A percentile compares a stretch with the other conserved stretches of the same genome.
phyloP scores from a whole-genome alignment of 257 asterid species.

The Lycium ferocissimum region DNA sequence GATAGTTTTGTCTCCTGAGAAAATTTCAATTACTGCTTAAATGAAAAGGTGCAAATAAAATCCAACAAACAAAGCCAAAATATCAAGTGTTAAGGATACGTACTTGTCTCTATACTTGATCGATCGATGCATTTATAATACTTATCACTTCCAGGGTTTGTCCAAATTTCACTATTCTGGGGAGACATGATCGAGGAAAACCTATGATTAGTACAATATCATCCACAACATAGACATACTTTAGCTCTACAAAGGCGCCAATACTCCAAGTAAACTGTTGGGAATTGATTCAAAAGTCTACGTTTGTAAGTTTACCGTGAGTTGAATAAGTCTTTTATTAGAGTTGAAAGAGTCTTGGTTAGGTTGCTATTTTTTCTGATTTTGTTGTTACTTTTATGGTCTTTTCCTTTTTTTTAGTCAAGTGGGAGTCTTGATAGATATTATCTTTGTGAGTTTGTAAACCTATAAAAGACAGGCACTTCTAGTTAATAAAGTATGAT shows the following conservation, averaged over 20 bases:
- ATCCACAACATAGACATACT: background rate
- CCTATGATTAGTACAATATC: background rate
- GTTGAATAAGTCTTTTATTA: too few species aligned
- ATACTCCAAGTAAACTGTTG: background rate
- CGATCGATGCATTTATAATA: conserved; percentile 39
- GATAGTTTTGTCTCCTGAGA: conserved; percentile 32
- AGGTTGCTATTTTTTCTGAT: too few species aligned
- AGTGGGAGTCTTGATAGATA: too few species aligned
- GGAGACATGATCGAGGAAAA: background rate
- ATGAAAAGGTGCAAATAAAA: background rate
- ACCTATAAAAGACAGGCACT: too few species aligned
- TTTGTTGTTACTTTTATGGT: too few species aligned
- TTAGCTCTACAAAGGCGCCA: background rate
- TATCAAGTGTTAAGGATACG: background rate
- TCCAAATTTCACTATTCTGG: conserved; percentile 45
- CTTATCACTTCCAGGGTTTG: conserved; percentile 35
- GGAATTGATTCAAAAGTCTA: too few species aligned
- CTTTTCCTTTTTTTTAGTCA: too few species aligned
- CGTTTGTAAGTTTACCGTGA: too few species aligned
- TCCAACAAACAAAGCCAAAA: background rate
- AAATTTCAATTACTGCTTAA: background rate
- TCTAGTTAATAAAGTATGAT: too few species aligned
- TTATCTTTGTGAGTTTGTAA: too few species aligned
- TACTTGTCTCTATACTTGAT: conserved; percentile 39
- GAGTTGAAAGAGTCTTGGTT: too few species aligned